A percentile compares a stretch with the other conserved stretches of the same genome.
Conservation (phyloP, 2,329 filamentous ascomycete genomes). For the Exophiala mesophila region DNA sequence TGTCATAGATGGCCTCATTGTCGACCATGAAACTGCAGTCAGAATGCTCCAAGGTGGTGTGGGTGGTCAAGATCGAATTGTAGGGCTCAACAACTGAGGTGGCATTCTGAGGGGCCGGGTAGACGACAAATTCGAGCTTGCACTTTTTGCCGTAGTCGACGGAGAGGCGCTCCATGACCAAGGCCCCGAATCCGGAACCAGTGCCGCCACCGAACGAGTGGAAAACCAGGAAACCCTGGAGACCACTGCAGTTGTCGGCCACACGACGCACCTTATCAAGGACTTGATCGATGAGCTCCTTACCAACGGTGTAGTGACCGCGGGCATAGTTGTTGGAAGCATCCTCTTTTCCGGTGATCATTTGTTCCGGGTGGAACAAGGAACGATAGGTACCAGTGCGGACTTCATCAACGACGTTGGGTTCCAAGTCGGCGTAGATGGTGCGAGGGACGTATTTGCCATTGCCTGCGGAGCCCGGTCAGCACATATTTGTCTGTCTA, state of each 20-base stretch:
- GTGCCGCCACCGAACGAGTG: conserved; percentile 99
- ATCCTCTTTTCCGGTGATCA: conserved; percentile 99
- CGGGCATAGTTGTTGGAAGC: conserved; percentile 99
- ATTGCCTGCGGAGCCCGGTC: conserved; percentile 58
- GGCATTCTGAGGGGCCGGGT: conserved; percentile 93
- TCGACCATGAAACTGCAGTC: conserved; percentile 99
- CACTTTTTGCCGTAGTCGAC: conserved; percentile 99
- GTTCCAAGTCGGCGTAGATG: conserved; percentile 99
- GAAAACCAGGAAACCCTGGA: conserved; percentile 99
- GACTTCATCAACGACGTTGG: conserved; percentile 98
- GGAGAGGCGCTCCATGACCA: conserved; percentile 94
- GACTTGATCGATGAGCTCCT: conserved; percentile 98
- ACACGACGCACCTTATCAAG: conserved; percentile 96
- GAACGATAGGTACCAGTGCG: conserved; percentile 93
- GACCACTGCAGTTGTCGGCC: conserved; percentile 94
- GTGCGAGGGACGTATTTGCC: conserved; percentile 98
- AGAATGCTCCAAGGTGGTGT: conserved; percentile 98
- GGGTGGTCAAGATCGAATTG: conserved; percentile 98
- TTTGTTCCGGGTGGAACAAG: conserved; percentile 98
- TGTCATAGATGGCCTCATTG: conserved; percentile 99
- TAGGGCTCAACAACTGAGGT: conserved; percentile 99
- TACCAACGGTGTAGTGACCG: conserved; percentile 99
- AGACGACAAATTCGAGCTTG: conserved; percentile 99
- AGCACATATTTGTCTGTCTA: conserved; percentile 5
- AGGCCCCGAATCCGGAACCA: conserved; percentile 95